These are phyloP conservation scores for Senecio squalidus DNA, from an alignment of 140 eudicot species.

Conservation along the genomic window DNA sequence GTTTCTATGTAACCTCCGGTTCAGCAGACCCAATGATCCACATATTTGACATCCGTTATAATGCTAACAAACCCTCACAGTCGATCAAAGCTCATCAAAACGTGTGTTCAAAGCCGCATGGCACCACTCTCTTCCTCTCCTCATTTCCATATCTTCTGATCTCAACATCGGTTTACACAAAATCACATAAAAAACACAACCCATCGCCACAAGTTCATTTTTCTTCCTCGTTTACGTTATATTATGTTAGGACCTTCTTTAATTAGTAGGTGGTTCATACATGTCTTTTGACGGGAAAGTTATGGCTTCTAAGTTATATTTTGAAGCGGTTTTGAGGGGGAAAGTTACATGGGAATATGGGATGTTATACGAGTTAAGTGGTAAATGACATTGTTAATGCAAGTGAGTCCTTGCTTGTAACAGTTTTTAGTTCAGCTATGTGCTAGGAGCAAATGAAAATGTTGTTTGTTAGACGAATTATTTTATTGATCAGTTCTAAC, in stretches of 20 bases:
- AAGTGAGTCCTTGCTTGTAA: background rate
- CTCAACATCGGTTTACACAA: slow-evolving; percentile 81
- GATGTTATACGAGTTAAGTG: no score
- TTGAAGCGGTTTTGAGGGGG: slow-evolving; percentile 4
- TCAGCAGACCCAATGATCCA: slow-evolving; percentile 86
- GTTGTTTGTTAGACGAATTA: background rate
- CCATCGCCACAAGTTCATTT: background rate
- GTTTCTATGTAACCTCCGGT: slow-evolving; percentile 73
- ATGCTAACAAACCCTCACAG: slow-evolving; percentile 68
- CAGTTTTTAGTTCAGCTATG: background rate
- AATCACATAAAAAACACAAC: slow-evolving; percentile 24
- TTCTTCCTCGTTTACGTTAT: background rate
- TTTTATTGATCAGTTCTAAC: no score
- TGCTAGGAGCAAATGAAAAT: background rate
- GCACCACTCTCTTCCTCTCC: slow-evolving; percentile 79
- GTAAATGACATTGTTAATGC: background rate
- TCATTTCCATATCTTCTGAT: slow-evolving; percentile 91
- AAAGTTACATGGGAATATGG: background rate
- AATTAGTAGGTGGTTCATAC: background rate
- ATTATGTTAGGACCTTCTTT: background rate
- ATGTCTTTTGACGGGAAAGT: background rate
- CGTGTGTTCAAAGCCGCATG: slow-evolving; percentile 93
- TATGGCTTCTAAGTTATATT: background rate
- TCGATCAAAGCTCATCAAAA: slow-evolving; percentile 80
- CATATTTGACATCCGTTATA: slow-evolving; percentile 78